phyloP scores from a whole-genome alignment of 2,329 filamentous ascomycete species.

The Fusarium sp. region DNA sequence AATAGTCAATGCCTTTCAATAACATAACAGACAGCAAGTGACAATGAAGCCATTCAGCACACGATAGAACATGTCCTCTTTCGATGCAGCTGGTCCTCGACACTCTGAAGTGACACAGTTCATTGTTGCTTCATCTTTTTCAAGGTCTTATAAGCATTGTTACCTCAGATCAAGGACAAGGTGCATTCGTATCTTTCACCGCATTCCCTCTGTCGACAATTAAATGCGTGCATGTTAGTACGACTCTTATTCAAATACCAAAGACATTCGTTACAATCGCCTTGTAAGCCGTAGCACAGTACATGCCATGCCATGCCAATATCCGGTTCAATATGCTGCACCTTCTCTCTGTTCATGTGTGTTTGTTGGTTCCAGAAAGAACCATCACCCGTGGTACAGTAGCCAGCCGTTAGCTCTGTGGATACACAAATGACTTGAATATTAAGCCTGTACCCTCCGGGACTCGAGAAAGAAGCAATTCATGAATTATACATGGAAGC shows the following conservation, averaged over 20 bases:
- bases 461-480: neutral
- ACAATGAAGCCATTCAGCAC: neutral
- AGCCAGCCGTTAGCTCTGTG: conserved; percentile 2
- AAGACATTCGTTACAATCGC: neutral
- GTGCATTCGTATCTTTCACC: conserved; percentile 28
- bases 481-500: neutral
- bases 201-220: conserved; percentile 10
- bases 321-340: conserved; percentile 15
- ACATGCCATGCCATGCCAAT: conserved; percentile 8
- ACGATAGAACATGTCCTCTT: neutral
- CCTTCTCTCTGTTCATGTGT: neutral
- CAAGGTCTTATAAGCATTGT: conserved; percentile 25
- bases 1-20: neutral
- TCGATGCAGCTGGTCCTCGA: neutral
- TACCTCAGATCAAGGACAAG: conserved; percentile 30
- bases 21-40: neutral
- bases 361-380: neutral
- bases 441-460: neutral
- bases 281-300: neutral
- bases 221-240: neutral
- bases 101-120: conserved; percentile 4
- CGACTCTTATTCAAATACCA: neutral
- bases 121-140: conserved; percentile 28
- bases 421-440: neutral
- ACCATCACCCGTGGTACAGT: neutral